Evolutionary conservation across 495 filamentous ascomycete species (phyloP), one percentile per base, ranked within the genome.

Genomic region (Penicillium riverlandense): DNA sequence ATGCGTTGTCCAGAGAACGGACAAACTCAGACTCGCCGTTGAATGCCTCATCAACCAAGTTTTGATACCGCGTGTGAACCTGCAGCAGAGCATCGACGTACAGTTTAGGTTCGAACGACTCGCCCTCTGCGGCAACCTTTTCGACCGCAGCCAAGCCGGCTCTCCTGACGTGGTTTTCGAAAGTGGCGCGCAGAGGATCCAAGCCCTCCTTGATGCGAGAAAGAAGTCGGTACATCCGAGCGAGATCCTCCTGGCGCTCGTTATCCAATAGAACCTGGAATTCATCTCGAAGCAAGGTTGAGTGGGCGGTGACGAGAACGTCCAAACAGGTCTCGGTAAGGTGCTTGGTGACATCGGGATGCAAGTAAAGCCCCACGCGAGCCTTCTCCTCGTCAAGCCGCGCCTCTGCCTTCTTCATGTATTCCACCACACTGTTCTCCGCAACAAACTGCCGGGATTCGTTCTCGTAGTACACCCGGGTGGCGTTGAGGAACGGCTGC

Each of bases 321-420:
- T 83, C 74, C 60, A 96, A 82, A 63, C 94, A 97, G 2, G 81
- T 81, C 50, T 89, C 90, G 67, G 88, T 94, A 43, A 99, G 71
- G 27, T 78, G 79, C 12, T 81, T 67, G 48, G 82, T 84, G 50
- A 97, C 96, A 59, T 99, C 92, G 8, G 76, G 76, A 47, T 96
- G 88, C 22, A 97, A 74, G 57, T 96, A 99, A 48, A 99, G 77
- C 38, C 84, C 81, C 7, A 97, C 94, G 31, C 91, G 89, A 47
- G 88, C 85, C 66, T 95, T 95, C 66, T 99, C 92, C 64, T 99
- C 92, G 2, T 84, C 75, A 37, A 99, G 66, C n/a, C 92, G 82
- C 13, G 82, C 67, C 65, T 97, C 94, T 11, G 92, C 94, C 72
- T 99, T 99, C 75, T 97, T 97, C 94, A 97, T 97, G 66, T 97